phyloP scores from a whole-genome alignment of 176 grass and related monocot genomes.

The Carex kokanica region DNA sequence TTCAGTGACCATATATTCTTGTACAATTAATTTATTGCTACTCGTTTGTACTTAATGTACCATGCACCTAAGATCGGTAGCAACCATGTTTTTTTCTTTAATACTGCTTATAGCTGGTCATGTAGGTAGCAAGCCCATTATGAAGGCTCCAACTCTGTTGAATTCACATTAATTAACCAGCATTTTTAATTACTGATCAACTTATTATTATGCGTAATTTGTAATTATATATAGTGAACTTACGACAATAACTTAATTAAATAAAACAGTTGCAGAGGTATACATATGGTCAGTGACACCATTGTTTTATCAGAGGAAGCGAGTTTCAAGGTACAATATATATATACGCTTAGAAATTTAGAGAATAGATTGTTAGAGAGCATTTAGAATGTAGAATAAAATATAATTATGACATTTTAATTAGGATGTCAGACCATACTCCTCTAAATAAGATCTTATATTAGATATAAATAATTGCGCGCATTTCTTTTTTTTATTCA shows the following conservation, averaged over 20 bases:
- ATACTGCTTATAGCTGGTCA: neutral
- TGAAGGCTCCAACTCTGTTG: neutral
- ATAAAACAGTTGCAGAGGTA: neutral
- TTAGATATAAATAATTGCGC: neutral
- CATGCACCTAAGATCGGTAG: neutral
- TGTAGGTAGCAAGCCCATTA: slow-evolving; percentile 2
- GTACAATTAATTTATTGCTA: neutral
- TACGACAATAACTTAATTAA: neutral
- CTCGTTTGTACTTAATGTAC: neutral
- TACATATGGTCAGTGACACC: neutral
- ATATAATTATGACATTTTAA: too few relatives aligned
- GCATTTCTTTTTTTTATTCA: neutral
- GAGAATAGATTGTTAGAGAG: too few relatives aligned
- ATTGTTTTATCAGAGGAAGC: neutral
- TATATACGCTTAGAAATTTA: too few relatives aligned
- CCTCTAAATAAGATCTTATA: neutral
- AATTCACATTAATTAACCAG: neutral
- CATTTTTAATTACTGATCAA: neutral
- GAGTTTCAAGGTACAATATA: too few relatives aligned
- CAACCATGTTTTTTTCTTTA: neutral
- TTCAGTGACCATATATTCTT: neutral
- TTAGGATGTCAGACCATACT: neutral
- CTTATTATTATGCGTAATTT: neutral
- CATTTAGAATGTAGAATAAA: too few relatives aligned
- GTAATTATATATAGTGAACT: too few relatives aligned